Conservation (phyloP, 2,329 filamentous ascomycete species). For the Aspergillus neotritici region DNA sequence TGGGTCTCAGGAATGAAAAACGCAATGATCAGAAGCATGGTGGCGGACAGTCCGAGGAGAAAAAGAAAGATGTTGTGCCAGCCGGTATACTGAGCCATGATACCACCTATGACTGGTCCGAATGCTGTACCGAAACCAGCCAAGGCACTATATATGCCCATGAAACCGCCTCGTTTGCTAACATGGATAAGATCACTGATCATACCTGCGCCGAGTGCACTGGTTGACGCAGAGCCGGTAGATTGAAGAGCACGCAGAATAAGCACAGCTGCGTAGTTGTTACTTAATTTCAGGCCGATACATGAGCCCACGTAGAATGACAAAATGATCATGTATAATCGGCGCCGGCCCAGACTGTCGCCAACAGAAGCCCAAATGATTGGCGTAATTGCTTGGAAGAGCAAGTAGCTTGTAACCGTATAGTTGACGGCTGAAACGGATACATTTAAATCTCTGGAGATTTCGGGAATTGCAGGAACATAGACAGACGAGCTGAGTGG, state of each 20-base stretch:
- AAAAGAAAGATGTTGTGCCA: conserved; percentile 45
- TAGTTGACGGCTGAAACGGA: conserved; percentile 38
- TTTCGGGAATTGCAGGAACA: conserved; percentile 40
- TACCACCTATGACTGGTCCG: conserved; percentile 42
- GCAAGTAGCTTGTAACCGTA: conserved; percentile 43
- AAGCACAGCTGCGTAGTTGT: conserved; percentile 36
- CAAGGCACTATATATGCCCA: conserved; percentile 38
- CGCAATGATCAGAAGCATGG: conserved; percentile 25
- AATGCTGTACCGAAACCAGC: conserved; percentile 33
- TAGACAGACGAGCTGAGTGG: no score
- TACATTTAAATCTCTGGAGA: conserved; percentile 38
- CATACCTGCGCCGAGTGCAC: conserved; percentile 38
- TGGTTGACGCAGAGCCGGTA: conserved; percentile 38
- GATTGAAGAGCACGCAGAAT: conserved; percentile 41
- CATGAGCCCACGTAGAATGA: conserved; percentile 37
- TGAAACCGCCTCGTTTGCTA: conserved; percentile 38
- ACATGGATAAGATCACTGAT: conserved; percentile 40
- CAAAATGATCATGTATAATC: conserved; percentile 36
- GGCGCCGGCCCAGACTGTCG: conserved; percentile 38
- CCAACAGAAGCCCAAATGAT: conserved; percentile 39
- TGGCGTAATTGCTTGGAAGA: conserved; percentile 43
- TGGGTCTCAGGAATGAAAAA: conserved; percentile 40
- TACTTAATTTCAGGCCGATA: conserved; percentile 37
- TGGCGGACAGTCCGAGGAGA: no score
- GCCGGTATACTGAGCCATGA: conserved; percentile 31